Evolutionary conservation across 1,284 basidiomycete genomes (phyloP), one percentile per base, ranked within the genome.

Genomic region (Papiliotrema nemorosa): DNA sequence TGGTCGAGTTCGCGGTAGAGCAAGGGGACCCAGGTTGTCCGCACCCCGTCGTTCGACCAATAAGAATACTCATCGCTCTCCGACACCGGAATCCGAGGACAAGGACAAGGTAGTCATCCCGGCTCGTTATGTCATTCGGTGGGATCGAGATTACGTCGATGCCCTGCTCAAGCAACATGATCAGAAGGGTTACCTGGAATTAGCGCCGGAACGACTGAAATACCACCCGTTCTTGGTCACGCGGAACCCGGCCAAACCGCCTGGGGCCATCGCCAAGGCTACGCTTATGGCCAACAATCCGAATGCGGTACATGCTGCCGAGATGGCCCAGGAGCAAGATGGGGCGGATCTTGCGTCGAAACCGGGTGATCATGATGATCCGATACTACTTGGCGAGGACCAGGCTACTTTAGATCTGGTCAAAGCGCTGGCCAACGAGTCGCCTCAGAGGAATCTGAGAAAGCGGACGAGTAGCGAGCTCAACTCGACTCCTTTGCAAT

Each of bases 161-260:
- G 78, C 77, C 34, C 87, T 86, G 66, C 63, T 97, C 49, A 73
- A 72, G 25, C 81, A 80, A 47, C 89, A 88, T 82, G 84, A 88
- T 59, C 74, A 77, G 20, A 97, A 94, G 72, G 87, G 86, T 0
- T 88, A 93, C 65, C 67, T 93, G 54, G 81, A 77, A 62, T 79
- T 98, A 46, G 83, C 82, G 56, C 85, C 91, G 0, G 90, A 93
- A 64, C 85, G 85, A 70, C 80, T 98, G 55, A 91, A 90, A 66
- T 98, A 96, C 88, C 92, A 86, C 55, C 94, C 94, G 5, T 97
- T 96, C 76, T 77, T 96, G 36, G 74, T 92, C 24, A 64, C 69
- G 13, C 58, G 69, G 22, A 52, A 60, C 34, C 50, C 54, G 22
- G 39, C 47, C 2, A 49, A 50, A 18, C 53, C 55, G 4, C 39